Evolutionary conservation across 208 protist genomes (phyloP).

Genomic region (Lotmaria passim): DNA sequence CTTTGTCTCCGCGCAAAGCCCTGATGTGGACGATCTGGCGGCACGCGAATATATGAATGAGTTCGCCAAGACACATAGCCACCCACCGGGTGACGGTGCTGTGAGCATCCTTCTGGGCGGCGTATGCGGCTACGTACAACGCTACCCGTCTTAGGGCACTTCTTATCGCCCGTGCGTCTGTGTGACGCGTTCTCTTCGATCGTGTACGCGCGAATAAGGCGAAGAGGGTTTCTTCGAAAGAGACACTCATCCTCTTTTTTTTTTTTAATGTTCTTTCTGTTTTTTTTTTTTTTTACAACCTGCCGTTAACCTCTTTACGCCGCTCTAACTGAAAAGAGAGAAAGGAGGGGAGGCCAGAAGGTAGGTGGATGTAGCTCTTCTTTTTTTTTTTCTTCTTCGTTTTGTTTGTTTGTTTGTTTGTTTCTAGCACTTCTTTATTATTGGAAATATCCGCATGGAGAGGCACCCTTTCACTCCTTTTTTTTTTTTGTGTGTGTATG

Average conservation of each 20-base stretch:
- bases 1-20: slow-evolving; percentile 57
- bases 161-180: background rate
- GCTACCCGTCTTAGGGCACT: slow-evolving; percentile 15
- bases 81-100: slow-evolving; percentile 11
- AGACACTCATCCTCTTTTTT: no score
- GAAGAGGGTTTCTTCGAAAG: no score
- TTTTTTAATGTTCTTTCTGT: no score
- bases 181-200: no score
- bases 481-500: no score
- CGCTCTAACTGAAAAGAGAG: no score
- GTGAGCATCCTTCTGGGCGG: slow-evolving; percentile 50
- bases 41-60: slow-evolving; percentile 54
- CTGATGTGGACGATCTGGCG: slow-evolving; percentile 58
- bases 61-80: slow-evolving; percentile 29
- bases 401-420: background rate
- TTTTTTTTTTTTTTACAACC: no score
- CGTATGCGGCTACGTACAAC: slow-evolving; percentile 31
- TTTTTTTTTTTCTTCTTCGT: slow-evolving; percentile 2
- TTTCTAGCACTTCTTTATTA: background rate
- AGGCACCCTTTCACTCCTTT: background rate
- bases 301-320: no score
- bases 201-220: no score
- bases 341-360: no score
- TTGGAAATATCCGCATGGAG: no score
- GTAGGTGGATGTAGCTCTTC: background rate